Conservation (phyloP, 1,139 yeast genomes). For the Suhomyces wounanorum region DNA sequence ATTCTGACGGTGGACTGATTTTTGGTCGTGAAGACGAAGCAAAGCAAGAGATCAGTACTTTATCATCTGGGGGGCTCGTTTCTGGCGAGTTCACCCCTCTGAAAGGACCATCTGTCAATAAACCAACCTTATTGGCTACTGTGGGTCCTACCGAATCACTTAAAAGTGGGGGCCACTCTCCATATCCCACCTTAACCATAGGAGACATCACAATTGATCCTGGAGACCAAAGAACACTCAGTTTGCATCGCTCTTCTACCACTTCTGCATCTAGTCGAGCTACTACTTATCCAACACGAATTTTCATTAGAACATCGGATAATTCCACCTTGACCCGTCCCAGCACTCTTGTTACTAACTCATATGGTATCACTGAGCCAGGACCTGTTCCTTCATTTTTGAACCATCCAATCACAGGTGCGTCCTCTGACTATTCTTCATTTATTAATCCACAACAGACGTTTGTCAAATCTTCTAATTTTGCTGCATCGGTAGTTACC, state of each 20-base stretch:
- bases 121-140: slow-evolving; percentile 16
- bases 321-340: slow-evolving; percentile 6
- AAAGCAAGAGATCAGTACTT: slow-evolving; percentile 46
- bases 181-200: slow-evolving; percentile 10
- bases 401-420: slow-evolving; percentile 18
- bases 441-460: slow-evolving; percentile 11
- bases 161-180: slow-evolving; percentile 17
- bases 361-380: background rate
- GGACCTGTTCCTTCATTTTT: slow-evolving; percentile 13
- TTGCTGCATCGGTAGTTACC: slow-evolving; percentile 8
- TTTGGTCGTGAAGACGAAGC: slow-evolving; percentile 61
- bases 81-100: slow-evolving; percentile 6
- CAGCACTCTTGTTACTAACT: slow-evolving; percentile 2
- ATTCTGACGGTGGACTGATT: slow-evolving; percentile 62
- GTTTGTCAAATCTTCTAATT: slow-evolving; percentile 11
- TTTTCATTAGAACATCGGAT: slow-evolving; percentile 14
- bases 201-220: slow-evolving; percentile 7
- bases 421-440: slow-evolving; percentile 15
- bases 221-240: slow-evolving; percentile 7
- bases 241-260: background rate
- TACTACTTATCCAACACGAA: slow-evolving; percentile 1
- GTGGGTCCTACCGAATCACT: slow-evolving; percentile 15
- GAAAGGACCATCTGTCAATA: slow-evolving; percentile 2
- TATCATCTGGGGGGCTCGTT: slow-evolving; percentile 26
- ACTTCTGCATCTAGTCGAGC: slow-evolving; percentile 4